Base-by-base conservation (phyloP, 805 yeast species). In the Nakazawaea wickerhamii region DNA sequence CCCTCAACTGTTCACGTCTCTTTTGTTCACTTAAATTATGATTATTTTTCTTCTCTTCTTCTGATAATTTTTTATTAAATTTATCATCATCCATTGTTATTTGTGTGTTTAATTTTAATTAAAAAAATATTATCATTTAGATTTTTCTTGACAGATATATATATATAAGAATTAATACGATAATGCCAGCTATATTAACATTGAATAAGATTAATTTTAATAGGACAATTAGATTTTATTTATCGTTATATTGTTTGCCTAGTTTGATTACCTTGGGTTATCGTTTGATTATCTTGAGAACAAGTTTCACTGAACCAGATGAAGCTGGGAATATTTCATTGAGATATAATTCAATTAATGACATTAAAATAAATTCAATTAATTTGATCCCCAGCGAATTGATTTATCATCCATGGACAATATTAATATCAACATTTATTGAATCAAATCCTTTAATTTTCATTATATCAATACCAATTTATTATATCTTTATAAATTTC, bases 1-100 rank as follows among this genome's bases (percentile, higher is more conserved):
- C 75, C 35, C 97, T 68, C 18, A 91, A 87, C 32, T 90, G 87
- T 50, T 81, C 87, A 48, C 98, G 69, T 53, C 98, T 70, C 55
- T 84, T 84, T 58, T 88, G 90, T 57, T 90, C 98, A 0, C 79
- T 81, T 52, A 53, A 49, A 14, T 61, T 60, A 40, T 64, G 68
- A 38, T 63, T 63, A 13, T 51, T 42, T 43, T 61, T 63, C 48
- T 57, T 60, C 49, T 62, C 62, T 32, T 60, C 65, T 18, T 55
- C 56, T 0, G 61, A 44, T 10, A 59, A 50, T 34, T 54, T 26
- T 8, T 38, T 28, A 13, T 28, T 25, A 14, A 7, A 10, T n/a
- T 33, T 21, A 17, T 15, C 36, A 19, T 21, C 36, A 19, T 9
- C 8, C 36, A 33, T 33, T 33, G 26, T 33, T 31, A n/a, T 17